Evolutionary conservation across 495 filamentous ascomycete species (phyloP).

Genomic region (Mycothermus thermophilus): DNA sequence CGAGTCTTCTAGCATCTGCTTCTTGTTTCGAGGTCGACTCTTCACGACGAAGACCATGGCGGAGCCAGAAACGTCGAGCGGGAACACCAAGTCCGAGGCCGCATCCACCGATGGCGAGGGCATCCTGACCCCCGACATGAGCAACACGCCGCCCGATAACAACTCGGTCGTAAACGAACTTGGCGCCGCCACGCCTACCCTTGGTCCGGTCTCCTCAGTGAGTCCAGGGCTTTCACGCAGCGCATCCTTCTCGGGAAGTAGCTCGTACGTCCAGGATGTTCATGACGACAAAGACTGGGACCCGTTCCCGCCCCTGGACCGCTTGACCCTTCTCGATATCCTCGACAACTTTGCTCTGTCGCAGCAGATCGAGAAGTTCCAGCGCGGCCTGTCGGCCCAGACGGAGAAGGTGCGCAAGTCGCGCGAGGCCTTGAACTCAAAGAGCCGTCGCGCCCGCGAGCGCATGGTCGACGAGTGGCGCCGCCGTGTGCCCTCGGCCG

Average conservation of each 20-base stretch:
- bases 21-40: too few species aligned
- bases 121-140: slow-evolving; percentile 28
- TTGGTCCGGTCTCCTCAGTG: slow-evolving; percentile 30
- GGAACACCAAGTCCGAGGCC: slow-evolving; percentile 24
- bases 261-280: too few species aligned
- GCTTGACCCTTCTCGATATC: slow-evolving; percentile 80
- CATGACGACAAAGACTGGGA: slow-evolving; percentile 88
- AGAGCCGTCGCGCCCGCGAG: slow-evolving; percentile 39
- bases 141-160: slow-evolving; percentile 23
- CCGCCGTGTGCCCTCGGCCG: slow-evolving; percentile 63
- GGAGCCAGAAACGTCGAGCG: slow-evolving; percentile 23
- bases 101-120: slow-evolving; percentile 31
- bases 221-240: slow-evolving; percentile 51
- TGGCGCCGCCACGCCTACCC: slow-evolving; percentile 29
- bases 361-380: slow-evolving; percentile 76
- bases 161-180: slow-evolving; percentile 29
- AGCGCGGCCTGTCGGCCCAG: slow-evolving; percentile 63
- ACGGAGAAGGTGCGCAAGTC: slow-evolving; percentile 73
- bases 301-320: slow-evolving; percentile 71
- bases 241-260: slow-evolving; percentile 62
- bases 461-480: slow-evolving; percentile 81
- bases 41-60: too few species aligned
- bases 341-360: slow-evolving; percentile 88
- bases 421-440: slow-evolving; percentile 52
- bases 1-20: too few species aligned